These are phyloP conservation scores for Takashimella koratensis DNA, from an alignment of 1,284 basidiomycete genomes.

Conservation along the genomic window DNA sequence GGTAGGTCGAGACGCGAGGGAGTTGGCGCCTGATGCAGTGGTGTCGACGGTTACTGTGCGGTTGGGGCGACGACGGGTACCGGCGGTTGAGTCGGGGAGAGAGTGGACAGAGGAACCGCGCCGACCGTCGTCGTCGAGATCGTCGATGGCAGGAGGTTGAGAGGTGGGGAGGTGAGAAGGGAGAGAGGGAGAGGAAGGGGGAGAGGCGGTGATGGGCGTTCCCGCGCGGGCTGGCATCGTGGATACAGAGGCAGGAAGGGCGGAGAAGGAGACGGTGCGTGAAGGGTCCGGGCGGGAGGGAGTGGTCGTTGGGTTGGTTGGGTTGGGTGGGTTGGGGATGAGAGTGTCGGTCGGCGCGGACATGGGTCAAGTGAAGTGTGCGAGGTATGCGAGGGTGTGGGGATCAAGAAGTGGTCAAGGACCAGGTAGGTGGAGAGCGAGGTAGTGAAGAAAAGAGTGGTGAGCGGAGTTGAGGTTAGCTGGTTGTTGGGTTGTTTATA, in stretches of 20 bases:
- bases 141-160: background rate
- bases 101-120: background rate
- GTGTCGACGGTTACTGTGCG: constrained; percentile 5
- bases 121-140: background rate
- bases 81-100: background rate
- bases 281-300: background rate
- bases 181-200: background rate
- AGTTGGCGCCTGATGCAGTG: background rate
- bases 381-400: too few species aligned
- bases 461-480: background rate
- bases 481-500: too few species aligned
- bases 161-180: background rate
- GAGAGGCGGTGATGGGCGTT: background rate
- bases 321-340: background rate
- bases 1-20: background rate
- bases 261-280: background rate
- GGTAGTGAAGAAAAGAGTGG: background rate
- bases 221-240: background rate
- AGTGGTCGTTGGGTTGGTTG: background rate
- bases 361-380: background rate
- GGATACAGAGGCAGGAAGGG: too few species aligned
- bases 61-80: background rate
- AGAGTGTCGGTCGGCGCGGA: too few species aligned
- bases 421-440: background rate
- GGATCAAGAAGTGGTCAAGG: background rate